These are phyloP conservation scores for Syncephalastrum monosporum DNA, from an alignment of 371 early-diverging fungal genomes.

Conservation along the genomic window DNA sequence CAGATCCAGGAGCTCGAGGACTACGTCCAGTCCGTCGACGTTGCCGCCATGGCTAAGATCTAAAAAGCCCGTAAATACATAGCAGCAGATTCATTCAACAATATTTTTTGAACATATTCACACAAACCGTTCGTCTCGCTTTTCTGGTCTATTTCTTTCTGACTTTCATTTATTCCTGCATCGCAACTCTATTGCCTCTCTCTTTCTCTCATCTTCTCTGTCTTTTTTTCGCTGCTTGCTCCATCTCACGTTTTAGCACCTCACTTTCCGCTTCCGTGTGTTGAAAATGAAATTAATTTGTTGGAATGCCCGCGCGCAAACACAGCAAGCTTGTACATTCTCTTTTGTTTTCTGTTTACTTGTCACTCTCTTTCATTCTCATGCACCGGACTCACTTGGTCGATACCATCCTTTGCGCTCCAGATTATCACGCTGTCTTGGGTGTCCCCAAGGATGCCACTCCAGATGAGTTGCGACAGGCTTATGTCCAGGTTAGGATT, in stretches of 20 bases:
- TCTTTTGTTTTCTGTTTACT: no score
- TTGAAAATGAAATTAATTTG: no score
- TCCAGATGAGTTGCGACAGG: slow-evolving; percentile 13
- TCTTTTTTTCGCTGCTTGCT: neutral
- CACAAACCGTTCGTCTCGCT: neutral
- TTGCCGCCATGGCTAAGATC: slow-evolving; percentile 92
- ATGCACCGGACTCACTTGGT: neutral
- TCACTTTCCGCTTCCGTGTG: no score
- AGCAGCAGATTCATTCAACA: slow-evolving; percentile 1
- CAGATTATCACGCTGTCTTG: slow-evolving; percentile 13
- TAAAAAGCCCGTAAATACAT: slow-evolving; percentile 45
- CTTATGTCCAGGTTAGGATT: slow-evolving; percentile 15
- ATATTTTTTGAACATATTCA: neutral
- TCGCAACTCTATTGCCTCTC: neutral
- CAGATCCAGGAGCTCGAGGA: slow-evolving; percentile 80
- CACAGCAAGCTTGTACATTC: neutral
- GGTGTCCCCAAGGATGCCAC: slow-evolving; percentile 3
- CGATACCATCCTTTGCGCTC: slow-evolving; percentile 10
- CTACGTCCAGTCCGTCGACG: slow-evolving; percentile 91
- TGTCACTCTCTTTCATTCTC: no score
- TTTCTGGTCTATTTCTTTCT: neutral
- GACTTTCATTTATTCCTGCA: slow-evolving; percentile 1
- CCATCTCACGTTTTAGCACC: neutral
- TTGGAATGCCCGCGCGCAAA: slow-evolving; percentile 2
- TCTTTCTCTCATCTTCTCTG: slow-evolving; percentile 4